Evolutionary conservation across 345 rosid species (phyloP), one percentile per base, ranked within the genome.

Genomic region (Salix viminalis): DNA sequence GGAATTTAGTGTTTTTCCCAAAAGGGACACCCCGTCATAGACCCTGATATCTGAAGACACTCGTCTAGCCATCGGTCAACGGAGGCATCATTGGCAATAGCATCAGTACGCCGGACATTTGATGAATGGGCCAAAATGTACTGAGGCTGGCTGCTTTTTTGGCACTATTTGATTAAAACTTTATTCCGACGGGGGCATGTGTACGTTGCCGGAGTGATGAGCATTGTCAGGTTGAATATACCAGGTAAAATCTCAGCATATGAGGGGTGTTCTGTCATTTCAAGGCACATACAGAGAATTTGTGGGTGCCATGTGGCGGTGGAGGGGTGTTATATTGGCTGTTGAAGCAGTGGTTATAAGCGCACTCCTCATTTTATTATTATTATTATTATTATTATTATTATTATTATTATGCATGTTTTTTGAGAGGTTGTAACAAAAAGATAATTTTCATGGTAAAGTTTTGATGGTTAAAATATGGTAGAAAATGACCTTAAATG

Each of bases 141-240:
- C 70, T 28, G 6, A n/a, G 28, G 2, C 6, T 2, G 39, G 6
- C 42, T 62, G 13, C 32, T 16, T 46, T 74, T 21, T 21, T 28
- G 77, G 36, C 62, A 9, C 34, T 26, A 18, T 56, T 72, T 37
- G 23, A 23, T 36, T 72, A 0, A n/a, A 34, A 54, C 11, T 56
- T 52, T 36, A 72, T 72, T 56, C 75, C 65, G 3, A 1, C 7
- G 65, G 65, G 32, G 7, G 23, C 4, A 0, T 48, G 30, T 7
- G 7, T 1, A 21, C 26, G n/a, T 16, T 16, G 41, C 24, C 19
- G 41, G 23, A 7, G 14, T 3, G 34, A 19, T 39, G 67, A 7
- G 41, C 7, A 58, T 54, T 75, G 78, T 75, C 78, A 75, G 78
- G 28, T 37, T 58, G 79, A 76, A 56, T 2, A 39, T 13, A 8